phyloP scores from a whole-genome alignment of 169 alveolate genomes.

The Plasmodium adleri region DNA sequence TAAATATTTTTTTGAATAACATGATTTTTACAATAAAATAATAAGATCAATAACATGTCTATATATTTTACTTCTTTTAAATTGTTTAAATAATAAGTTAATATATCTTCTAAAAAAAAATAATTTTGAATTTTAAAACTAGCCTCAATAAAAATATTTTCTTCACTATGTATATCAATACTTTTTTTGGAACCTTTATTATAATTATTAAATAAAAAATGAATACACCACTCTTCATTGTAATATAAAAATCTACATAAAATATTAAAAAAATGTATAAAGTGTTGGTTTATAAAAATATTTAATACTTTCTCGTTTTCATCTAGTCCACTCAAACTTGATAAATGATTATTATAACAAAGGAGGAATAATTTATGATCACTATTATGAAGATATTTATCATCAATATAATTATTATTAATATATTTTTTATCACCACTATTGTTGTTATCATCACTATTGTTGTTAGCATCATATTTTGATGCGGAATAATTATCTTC shows the following conservation, averaged over 20 bases:
- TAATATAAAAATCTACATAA: slow-evolving; percentile 44
- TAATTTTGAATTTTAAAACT: slow-evolving; percentile 18
- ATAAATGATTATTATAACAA: neutral
- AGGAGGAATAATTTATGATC: neutral
- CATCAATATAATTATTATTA: no score
- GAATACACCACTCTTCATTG: slow-evolving; percentile 22
- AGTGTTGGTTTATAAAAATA: slow-evolving; percentile 22
- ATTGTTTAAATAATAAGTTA: slow-evolving; percentile 16
- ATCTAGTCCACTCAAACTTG: neutral
- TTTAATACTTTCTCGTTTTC: slow-evolving; percentile 16
- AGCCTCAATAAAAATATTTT: slow-evolving; percentile 1
- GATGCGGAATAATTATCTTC: no score
- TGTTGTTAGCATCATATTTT: neutral
- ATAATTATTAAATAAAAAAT: slow-evolving; percentile 10
- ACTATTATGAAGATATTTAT: neutral
- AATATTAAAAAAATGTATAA: slow-evolving; percentile 29
- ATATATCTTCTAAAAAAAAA: slow-evolving; percentile 38
- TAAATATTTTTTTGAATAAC: slow-evolving; percentile 24
- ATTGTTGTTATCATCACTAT: neutral
- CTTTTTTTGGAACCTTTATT: neutral
- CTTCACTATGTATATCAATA: slow-evolving; percentile 14
- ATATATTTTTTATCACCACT: no score
- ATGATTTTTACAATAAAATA: slow-evolving; percentile 28
- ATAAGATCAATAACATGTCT: slow-evolving; percentile 33
- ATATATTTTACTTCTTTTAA: slow-evolving; percentile 47